Conservation (phyloP, 345 rosid species). For the Theobroma cacao region DNA sequence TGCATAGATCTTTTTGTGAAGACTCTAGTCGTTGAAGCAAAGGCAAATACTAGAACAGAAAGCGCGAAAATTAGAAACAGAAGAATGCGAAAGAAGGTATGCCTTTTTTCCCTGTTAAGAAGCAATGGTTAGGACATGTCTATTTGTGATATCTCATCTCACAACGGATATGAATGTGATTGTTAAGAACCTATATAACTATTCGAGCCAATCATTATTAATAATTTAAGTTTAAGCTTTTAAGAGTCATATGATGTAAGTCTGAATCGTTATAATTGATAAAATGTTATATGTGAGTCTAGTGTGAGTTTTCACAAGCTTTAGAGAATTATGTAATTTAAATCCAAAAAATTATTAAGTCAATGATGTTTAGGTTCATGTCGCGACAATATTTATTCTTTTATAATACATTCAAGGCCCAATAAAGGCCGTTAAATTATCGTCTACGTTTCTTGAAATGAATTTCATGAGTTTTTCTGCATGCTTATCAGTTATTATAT, state of each 20-base stretch:
- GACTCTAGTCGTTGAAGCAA: slow-evolving; percentile 48
- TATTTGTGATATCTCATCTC: too few relatives aligned
- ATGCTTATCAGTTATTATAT: not conserved
- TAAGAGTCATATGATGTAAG: too few relatives aligned
- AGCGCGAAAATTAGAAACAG: slow-evolving; percentile 66
- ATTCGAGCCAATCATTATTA: too few relatives aligned
- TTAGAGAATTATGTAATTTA: too few relatives aligned
- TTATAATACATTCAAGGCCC: not conserved
- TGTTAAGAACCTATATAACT: too few relatives aligned
- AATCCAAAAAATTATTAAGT: too few relatives aligned
- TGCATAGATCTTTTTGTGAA: slow-evolving; percentile 25
- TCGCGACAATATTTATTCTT: not conserved
- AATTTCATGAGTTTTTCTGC: not conserved
- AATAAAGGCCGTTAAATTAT: not conserved
- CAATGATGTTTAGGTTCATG: too few relatives aligned
- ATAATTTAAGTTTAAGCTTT: too few relatives aligned
- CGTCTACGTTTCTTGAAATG: not conserved
- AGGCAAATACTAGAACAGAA: slow-evolving; percentile 51
- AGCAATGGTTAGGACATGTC: not conserved
- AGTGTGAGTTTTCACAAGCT: too few relatives aligned
- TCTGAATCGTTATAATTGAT: too few relatives aligned
- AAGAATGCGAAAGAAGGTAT: slow-evolving; percentile 73
- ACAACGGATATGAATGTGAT: too few relatives aligned
- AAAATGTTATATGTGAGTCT: too few relatives aligned
- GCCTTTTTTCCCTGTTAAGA: not conserved